Evolutionary conservation across 2,329 filamentous ascomycete species (phyloP), one percentile per base, ranked within the genome.

Genomic region (Colletotrichum sansevieriae): DNA sequence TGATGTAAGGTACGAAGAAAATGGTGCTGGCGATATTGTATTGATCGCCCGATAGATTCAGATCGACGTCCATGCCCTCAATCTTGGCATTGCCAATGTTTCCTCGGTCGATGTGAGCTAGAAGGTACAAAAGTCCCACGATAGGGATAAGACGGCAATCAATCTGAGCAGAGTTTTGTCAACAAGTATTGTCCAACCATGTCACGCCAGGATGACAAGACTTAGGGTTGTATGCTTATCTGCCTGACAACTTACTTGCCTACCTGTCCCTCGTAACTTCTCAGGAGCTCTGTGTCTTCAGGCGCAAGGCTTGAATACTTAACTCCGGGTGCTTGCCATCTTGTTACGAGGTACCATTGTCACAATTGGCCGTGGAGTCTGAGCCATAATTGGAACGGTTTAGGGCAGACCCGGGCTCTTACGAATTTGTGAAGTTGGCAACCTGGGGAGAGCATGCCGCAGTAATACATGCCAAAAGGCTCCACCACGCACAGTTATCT

Each of bases 1-100:
- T n/a, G 78, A 92, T 91, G 80, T 92, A 92, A 71, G 55, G 61
- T n/a, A 69, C 46, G 41, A 70, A 65, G 33, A 70, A 66, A 51
- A 71, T 57, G 18, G 62, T 60, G 46, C 46, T 55, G 2, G 49
- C 55, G 5, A 69, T 43, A 20, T 69, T 69, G 47, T 60, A 69
- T 29, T 65, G 62, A 33, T 55, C 65, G 15, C 62, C 55, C 6
- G 15, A 46, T 7, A 69, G 22, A 6, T 37, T 18, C 7, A 66
- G 64, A 18, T 56, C 33, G 18, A 35, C 22, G 2, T 63, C 55
- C 64, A 71, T 70, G 35, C 59, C 65, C 9, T 57, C 60, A 18
- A 64, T 59, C 22, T 68, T 68, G 11, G 60, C 52, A n/a, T 63
- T 68, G 35, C 65, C 52, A 7, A 68, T 63, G 12, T 68, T 55